Evolutionary conservation across 495 filamentous ascomycete genomes (phyloP).

Genomic region (Mytilinidion resinicola): DNA sequence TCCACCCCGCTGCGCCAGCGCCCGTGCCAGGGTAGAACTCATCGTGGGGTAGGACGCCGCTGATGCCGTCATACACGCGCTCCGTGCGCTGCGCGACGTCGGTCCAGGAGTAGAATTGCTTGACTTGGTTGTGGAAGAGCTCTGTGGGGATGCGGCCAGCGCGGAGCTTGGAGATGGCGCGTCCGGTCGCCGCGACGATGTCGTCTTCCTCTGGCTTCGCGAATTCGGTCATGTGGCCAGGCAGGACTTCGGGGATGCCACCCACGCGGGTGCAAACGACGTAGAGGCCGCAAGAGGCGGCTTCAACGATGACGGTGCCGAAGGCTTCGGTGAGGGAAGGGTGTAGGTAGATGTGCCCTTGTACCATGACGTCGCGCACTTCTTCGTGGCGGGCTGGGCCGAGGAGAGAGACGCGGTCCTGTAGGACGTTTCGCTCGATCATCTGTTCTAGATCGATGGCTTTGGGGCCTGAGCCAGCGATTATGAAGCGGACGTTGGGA

Average conservation of each 20-base stretch:
- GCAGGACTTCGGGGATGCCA: slow-evolving; percentile 92
- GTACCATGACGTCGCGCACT: slow-evolving; percentile 96
- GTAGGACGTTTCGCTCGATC: slow-evolving; percentile 90
- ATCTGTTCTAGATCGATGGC: slow-evolving; percentile 97
- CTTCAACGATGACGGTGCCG: slow-evolving; percentile 95
- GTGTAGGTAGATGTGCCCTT: slow-evolving; percentile 93
- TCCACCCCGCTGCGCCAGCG: slow-evolving; percentile 46
- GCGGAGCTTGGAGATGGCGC: slow-evolving; percentile 73
- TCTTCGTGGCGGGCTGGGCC: slow-evolving; percentile 92
- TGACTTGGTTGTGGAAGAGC: slow-evolving; percentile 91
- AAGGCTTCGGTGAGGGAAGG: slow-evolving; percentile 94
- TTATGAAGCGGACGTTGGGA: slow-evolving; percentile 93
- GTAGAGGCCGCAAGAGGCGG: slow-evolving; percentile 88
- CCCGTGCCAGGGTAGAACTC: slow-evolving; percentile 72
- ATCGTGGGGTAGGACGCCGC: slow-evolving; percentile 69
- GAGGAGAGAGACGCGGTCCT: slow-evolving; percentile 86
- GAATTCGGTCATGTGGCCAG: slow-evolving; percentile 89
- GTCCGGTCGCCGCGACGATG: slow-evolving; percentile 71
- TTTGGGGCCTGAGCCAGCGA: slow-evolving; percentile 90
- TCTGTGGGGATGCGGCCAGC: slow-evolving; percentile 82
- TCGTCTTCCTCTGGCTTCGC: slow-evolving; percentile 91
- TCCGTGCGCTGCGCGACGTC: slow-evolving; percentile 90
- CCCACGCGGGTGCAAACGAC: slow-evolving; percentile 95
- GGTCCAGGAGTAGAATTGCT: slow-evolving; percentile 96
- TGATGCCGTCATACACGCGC: slow-evolving; percentile 88